Base-by-base conservation (phyloP, 768 basidiomycete species). In the Lactarius pseudohatsudake region DNA sequence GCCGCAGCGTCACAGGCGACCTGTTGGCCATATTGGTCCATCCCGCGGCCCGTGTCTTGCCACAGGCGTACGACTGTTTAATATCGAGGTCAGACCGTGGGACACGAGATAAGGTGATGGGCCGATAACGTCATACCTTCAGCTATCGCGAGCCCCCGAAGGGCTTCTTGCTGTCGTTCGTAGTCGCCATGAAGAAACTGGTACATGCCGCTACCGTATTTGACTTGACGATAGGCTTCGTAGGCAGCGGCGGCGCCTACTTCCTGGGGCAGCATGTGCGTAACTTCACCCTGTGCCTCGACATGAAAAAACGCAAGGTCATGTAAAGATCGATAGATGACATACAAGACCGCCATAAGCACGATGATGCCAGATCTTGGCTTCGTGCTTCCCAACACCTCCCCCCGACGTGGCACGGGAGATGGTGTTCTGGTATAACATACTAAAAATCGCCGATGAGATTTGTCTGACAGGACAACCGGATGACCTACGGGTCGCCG, bases 201-300 rank as follows among this genome's bases (percentile, higher is more conserved):
- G 64, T 86, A 84, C 54, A 87, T 79, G 45, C 69, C 78, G 47
- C 75, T 82, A 69, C 86, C 84, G 70, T 85, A 81, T 59, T 84
- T 84, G 85, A 87, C 88, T 32, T 82, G 82, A 18, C 89, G 81
- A 74, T 87, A 86, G 0, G 89, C 89, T 74, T 91, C 89, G 72
- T 90, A 91, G 3, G 88, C 90, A 11, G 90, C 90, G 4, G 90
- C 91, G 70, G 87, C 84, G 0, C 91, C 91, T 20, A 92, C 81
- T 64, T 91, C 88, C 20, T 76, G 71, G 0, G 89, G 86, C 7
- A 79, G 74, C 76, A 90, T 78, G 53, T 76, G 74, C 60, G 74
- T 76, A 20, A 87, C 74, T 64, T 85, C 84, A 45, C 82, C 81
- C 86, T 89, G 68, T 15, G 30, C 58, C 36, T 18, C 13, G 55